Conservation (phyloP, 179 eudicot species). For the Monotropa hypopitys region DNA sequence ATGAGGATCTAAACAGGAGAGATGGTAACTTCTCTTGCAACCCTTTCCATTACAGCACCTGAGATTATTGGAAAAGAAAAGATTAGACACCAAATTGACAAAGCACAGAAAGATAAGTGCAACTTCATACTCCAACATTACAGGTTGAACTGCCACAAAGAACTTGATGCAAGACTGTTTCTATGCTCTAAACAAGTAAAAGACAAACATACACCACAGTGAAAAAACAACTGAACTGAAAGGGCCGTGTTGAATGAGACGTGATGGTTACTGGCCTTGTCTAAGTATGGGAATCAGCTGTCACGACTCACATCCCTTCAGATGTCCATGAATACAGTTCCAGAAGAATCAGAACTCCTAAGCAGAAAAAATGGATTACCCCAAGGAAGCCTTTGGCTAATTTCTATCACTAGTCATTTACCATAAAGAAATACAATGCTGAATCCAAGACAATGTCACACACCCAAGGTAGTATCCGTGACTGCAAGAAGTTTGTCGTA, state of each 20-base stretch:
- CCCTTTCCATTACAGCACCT: slow-evolving; percentile 56
- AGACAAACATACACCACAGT: not conserved
- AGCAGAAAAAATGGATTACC: not conserved
- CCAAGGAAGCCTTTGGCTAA: not conserved
- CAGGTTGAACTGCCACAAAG: not conserved
- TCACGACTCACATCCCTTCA: not conserved
- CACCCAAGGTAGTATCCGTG: not conserved
- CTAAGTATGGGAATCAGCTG: not conserved
- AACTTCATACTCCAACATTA: not conserved
- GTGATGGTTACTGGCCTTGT: not conserved
- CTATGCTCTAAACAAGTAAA: not conserved
- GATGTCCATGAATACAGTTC: not conserved
- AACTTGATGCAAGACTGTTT: not conserved
- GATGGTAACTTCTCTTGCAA: slow-evolving; percentile 47
- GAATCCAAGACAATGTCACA: not conserved
- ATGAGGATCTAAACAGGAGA: slow-evolving; percentile 38
- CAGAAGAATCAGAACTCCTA: not conserved
- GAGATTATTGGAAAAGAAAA: not conserved
- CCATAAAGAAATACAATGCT: not conserved
- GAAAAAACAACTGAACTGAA: not conserved
- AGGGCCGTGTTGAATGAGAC: not conserved
- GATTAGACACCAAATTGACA: slow-evolving; percentile 2
- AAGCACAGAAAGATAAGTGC: not conserved
- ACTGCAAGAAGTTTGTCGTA: not conserved
- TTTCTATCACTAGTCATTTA: not conserved